Conservation (phyloP, 106 monocot genomes). For the Phalaenopsis equestris region DNA sequence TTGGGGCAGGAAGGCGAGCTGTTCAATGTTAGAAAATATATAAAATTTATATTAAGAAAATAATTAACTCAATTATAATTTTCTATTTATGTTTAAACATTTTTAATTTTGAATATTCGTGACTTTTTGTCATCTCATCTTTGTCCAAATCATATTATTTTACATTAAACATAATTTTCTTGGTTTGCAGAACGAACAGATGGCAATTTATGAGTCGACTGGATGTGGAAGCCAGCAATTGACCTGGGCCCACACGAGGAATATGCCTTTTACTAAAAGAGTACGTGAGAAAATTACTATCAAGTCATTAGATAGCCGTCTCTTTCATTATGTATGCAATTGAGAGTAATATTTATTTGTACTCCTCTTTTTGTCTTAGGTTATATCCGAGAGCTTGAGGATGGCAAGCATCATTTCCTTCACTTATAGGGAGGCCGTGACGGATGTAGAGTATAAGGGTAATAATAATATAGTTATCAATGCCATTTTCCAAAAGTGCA, state of each 20-base stretch:
- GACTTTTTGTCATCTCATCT: too few species aligned
- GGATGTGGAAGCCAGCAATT: conserved; percentile 33
- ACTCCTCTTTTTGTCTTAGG: conserved; percentile 20
- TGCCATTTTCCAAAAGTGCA: too few species aligned
- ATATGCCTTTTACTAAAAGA: conserved; percentile 62
- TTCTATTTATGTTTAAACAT: too few species aligned
- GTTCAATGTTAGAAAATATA: too few species aligned
- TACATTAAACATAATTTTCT: background rate
- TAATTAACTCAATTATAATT: too few species aligned
- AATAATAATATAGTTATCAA: background rate
- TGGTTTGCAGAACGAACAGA: conserved; percentile 52
- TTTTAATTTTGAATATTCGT: too few species aligned
- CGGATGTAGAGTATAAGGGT: conserved; percentile 89
- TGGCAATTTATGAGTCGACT: conserved; percentile 36
- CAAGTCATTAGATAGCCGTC: too few species aligned
- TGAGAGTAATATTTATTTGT: background rate
- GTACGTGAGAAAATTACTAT: conserved; percentile 19
- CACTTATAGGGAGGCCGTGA: conserved; percentile 85
- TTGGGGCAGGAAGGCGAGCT: too few species aligned
- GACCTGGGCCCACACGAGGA: conserved; percentile 71
- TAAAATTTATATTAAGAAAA: too few species aligned
- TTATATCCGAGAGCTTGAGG: conserved; percentile 75
- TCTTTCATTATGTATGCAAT: too few species aligned
- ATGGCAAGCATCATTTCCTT: conserved; percentile 93
- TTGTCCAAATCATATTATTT: too few species aligned